Evolutionary conservation across 2,329 filamentous ascomycete species (phyloP).

Genomic region (Hortaea werneckii): DNA sequence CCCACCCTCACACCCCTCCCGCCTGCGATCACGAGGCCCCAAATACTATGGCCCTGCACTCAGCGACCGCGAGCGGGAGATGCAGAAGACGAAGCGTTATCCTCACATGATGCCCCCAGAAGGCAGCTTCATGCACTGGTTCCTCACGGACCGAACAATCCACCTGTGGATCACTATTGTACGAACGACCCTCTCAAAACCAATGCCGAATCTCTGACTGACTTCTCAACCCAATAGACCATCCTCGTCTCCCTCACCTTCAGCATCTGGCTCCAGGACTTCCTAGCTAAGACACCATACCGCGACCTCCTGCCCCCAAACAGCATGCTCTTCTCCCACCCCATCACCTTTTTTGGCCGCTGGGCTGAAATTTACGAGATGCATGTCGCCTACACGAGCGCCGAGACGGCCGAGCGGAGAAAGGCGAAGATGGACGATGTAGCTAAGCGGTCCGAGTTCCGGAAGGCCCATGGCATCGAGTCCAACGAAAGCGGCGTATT

Average conservation of each 20-base stretch:
- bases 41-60: slow-evolving; percentile 69
- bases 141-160: slow-evolving; percentile 65
- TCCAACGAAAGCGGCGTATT: slow-evolving; percentile 33
- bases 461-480: slow-evolving; percentile 75
- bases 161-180: slow-evolving; percentile 81
- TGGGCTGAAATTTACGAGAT: slow-evolving; percentile 64
- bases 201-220: neutral
- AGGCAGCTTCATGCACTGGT: slow-evolving; percentile 74
- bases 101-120: slow-evolving; percentile 81
- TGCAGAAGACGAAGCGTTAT: slow-evolving; percentile 63
- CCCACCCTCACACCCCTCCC: slow-evolving; percentile 76
- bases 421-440: slow-evolving; percentile 72
- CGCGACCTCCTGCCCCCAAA: slow-evolving; percentile 65
- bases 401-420: slow-evolving; percentile 60
- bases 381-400: slow-evolving; percentile 62
- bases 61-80: slow-evolving; percentile 53
- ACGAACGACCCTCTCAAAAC: slow-evolving; percentile 20
- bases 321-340: slow-evolving; percentile 58
- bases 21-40: slow-evolving; percentile 46
- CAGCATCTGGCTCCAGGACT: slow-evolving; percentile 68
- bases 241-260: slow-evolving; percentile 60
- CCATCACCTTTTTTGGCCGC: slow-evolving; percentile 54
- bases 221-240: slow-evolving; percentile 33
- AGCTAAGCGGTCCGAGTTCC: slow-evolving; percentile 73
- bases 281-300: slow-evolving; percentile 68